Evolutionary conservation across 2,329 filamentous ascomycete species (phyloP), one percentile per base, ranked within the genome.

Genomic region (Gaeumannomyces tritici): DNA sequence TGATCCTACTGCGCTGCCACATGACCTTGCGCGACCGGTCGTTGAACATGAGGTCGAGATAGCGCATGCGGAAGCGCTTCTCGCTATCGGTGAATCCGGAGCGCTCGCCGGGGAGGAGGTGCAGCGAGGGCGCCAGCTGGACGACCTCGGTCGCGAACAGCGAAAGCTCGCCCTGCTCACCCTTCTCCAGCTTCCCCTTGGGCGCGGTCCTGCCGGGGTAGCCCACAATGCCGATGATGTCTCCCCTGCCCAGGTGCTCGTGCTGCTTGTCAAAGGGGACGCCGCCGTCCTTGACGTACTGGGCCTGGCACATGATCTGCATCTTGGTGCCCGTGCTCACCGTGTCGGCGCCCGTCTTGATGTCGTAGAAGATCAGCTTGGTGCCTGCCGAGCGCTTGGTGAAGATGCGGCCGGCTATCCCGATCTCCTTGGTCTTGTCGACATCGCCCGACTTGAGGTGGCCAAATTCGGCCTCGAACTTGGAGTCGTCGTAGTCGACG

Each of bases 11-110:
- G 62, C 95, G 86, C 54, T 90, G 92, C 70, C 91, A 83, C 75
- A 98, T 90, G 63, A 93, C 89, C 64, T 96, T 84, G 62, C 92
- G 86, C 57, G 89, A 91, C 65, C 83, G 83, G 71, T 96, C 90
- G 77, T 99, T 97, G 89, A 98, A 96, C 77, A 99, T 95, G 69
- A 99, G 81, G 75, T 99, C 95, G 61, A 99, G 86, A 75, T 96
- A 96, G 64, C 93, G 86, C 79, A 96, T 90, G 70, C 96, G 89
- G 83, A 91, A 93, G 65, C 95, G 87, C 76, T 93, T 89, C 77
- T 99, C 95, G 73, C 92, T 86, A 74, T 98, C 93, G 82, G 96
- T 93, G 81, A 98, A 92, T 65, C 93, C 93, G 73, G 91, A 97
- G 77, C 93, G 89, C 75, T 95, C 91, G 65, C 89, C 89, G 63